Percentiles rank a stretch among this genome's conserved stretches.
These are phyloP conservation scores for Stephania cephalantha DNA, from an alignment of 164 flowering plant species.

Conservation along the genomic window DNA sequence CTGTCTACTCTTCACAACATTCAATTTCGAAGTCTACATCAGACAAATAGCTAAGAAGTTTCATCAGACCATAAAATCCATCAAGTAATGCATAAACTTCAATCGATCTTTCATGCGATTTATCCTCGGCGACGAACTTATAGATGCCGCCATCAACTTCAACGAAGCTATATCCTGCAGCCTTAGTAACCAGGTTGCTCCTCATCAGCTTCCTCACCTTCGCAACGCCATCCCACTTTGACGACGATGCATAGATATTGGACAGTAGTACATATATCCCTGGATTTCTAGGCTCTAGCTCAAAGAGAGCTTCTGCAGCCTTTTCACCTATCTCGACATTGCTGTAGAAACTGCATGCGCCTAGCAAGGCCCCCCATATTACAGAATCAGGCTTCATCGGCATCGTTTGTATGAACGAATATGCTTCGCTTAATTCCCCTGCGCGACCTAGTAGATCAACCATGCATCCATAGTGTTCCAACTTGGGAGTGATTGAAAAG, in stretches of 20 bases:
- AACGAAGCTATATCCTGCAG: slow-evolving; percentile 70
- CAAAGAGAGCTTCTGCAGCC: slow-evolving; percentile 56
- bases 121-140: slow-evolving; percentile 70
- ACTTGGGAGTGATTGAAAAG: slow-evolving; percentile 44
- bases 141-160: slow-evolving; percentile 57
- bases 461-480: slow-evolving; percentile 85
- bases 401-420: slow-evolving; percentile 52
- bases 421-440: slow-evolving; percentile 56
- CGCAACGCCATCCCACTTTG: slow-evolving; percentile 68
- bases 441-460: slow-evolving; percentile 84
- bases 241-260: slow-evolving; percentile 62
- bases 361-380: slow-evolving; percentile 73
- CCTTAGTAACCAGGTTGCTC: slow-evolving; percentile 44
- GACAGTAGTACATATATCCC: slow-evolving; percentile 85
- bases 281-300: slow-evolving; percentile 81
- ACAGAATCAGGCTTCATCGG: slow-evolving; percentile 81
- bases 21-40: slow-evolving; percentile 20
- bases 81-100: slow-evolving; percentile 49
- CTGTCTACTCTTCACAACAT: slow-evolving; percentile 1
- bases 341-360: slow-evolving; percentile 72
- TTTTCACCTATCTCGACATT: slow-evolving; percentile 62
- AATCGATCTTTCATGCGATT: slow-evolving; percentile 44
- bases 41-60: slow-evolving; percentile 15
- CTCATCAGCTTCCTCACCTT: slow-evolving; percentile 64
- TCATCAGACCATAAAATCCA: slow-evolving; percentile 39